Evolutionary conservation across 129 eudicot species (phyloP).

Genomic region (Helianthus annuus): HanXRQr2.0-SUNRISE NC_035443.2:4986089-4986588

Average conservation of each 20-base stretch:
- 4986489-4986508: constrained; percentile 20
- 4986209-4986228: constrained; percentile 48
- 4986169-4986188: constrained; percentile 39
- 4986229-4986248: constrained; percentile 41
- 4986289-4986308: constrained; percentile 43
- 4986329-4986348: constrained; percentile 41
- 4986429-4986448: background rate
- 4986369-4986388: constrained; percentile 14
- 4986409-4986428: background rate
- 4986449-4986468: constrained; percentile 19
- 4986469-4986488: constrained; percentile 20
- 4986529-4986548: background rate
- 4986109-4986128: constrained; percentile 35
- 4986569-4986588: too few species aligned
- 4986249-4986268: constrained; percentile 46
- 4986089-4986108: constrained; percentile 45
- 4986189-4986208: constrained; percentile 57
- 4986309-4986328: constrained; percentile 54
- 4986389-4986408: background rate
- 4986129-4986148: constrained; percentile 42
- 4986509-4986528: constrained; percentile 19
- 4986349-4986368: constrained; percentile 4
- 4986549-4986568: constrained; percentile 28
- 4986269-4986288: constrained; percentile 50
- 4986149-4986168: constrained; percentile 47